Evolutionary conservation across 768 basidiomycete species (phyloP), one percentile per base, ranked within the genome.

Genomic region (Scleroderma citrinum): DNA sequence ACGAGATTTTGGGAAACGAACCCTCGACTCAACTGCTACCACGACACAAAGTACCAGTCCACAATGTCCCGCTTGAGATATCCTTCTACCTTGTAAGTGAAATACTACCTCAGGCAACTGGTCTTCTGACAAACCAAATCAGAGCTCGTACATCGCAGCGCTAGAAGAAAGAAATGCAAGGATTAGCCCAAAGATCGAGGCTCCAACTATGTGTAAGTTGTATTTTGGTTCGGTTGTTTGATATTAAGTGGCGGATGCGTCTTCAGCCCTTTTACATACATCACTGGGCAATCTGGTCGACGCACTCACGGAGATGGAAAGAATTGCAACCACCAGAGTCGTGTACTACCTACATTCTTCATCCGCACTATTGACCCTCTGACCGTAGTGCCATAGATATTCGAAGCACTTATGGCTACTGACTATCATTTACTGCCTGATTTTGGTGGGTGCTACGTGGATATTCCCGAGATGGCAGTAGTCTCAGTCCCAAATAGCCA

Each of bases 41-140:
- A 5, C 66, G 70, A 39, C 49, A 77, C 13, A 69, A 78, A 35
- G 82, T 46, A 61, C 67, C 5, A 64, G 75, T 75, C 71, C 81
- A 84, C 55, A 86, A 86, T 57, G 56, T 86, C 36, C 85, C 85
- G 3, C 65, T 85, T 48, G 85, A 86, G 60, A 75, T 87, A 48
- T 81, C 82, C 7, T 65, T 87, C 39, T 86, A 85, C 61, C 61
- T 85, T 39, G 84, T 82, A 45, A 43, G 77, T 63, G 37, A n/a
- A 31, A 43, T 19, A 0, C n/a, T 31, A 4, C 19, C n/a, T 20
- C 8, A 16, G 3, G 7, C 19, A 5, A 13, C 21, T 12, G 11
- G 7, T 7, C 8, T 10, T 30, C n/a, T 23, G 29, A 5, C 37
- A 37, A 37, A 21, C 55, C 35, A 14, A n/a, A 32, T 2, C 29